Percentiles rank a stretch among this genome's conserved stretches.
Conservation (phyloP, 805 yeast genomes). For the Spathaspora passalidarum region DNA sequence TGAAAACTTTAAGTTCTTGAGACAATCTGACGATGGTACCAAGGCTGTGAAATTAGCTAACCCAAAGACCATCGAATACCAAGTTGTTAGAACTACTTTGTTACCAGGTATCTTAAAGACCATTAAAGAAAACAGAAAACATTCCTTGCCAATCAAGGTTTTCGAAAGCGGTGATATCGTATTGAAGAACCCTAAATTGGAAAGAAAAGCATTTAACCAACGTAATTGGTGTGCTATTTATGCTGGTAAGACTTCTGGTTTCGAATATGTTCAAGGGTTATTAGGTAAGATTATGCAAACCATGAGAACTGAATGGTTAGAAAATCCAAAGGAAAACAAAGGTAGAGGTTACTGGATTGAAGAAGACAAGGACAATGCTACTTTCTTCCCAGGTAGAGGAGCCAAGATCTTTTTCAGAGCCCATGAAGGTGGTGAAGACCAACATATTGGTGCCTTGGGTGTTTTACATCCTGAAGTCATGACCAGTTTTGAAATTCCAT, state of each 20-base stretch:
- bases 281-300: constrained; percentile 95
- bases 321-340: constrained; percentile 46
- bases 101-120: constrained; percentile 95
- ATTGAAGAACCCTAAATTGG: constrained; percentile 71
- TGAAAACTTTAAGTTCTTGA: constrained; percentile 89
- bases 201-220: constrained; percentile 88
- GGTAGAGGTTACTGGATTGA: constrained; percentile 85
- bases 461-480: constrained; percentile 95
- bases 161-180: constrained; percentile 96
- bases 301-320: constrained; percentile 83
- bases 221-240: constrained; percentile 93
- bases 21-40: constrained; percentile 68
- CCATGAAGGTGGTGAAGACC: constrained; percentile 52
- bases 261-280: constrained; percentile 91
- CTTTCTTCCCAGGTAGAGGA: constrained; percentile 97
- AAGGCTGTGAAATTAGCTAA: constrained; percentile 87
- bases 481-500: constrained; percentile 82
- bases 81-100: constrained; percentile 93
- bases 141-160: constrained; percentile 89
- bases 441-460: constrained; percentile 80
- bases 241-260: constrained; percentile 94
- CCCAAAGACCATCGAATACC: constrained; percentile 95
- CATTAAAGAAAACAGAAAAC: constrained; percentile 92
- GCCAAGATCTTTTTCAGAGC: constrained; percentile 80
- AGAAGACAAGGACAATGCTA: constrained; percentile 60